Evolutionary conservation across 495 filamentous ascomycete genomes (phyloP).

Genomic region (Daldinia concentrica): DNA sequence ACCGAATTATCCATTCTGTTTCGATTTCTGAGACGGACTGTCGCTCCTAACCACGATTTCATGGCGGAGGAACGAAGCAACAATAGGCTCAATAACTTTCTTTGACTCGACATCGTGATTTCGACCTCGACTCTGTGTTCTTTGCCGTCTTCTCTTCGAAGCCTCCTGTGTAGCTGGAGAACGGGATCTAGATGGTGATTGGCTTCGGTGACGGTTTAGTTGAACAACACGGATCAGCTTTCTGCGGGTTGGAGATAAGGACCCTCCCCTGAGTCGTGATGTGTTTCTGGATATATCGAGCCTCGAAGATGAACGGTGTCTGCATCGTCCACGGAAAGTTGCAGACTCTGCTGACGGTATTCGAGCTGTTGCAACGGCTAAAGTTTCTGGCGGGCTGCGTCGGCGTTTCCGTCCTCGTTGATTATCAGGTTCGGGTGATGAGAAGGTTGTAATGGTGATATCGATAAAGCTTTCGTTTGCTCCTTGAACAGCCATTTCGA

Average conservation of each 20-base stretch:
- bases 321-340: conserved; percentile 52
- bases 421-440: conserved; percentile 46
- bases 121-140: conserved; percentile 51
- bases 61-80: conserved; percentile 38
- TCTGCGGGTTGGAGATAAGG: conserved; percentile 47
- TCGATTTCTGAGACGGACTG: conserved; percentile 24
- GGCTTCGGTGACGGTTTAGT: conserved; percentile 46
- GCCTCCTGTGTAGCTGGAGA: conserved; percentile 40
- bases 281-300: conserved; percentile 43
- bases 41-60: conserved; percentile 38
- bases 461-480: conserved; percentile 39
- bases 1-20: conserved; percentile 24
- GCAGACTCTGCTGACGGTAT: conserved; percentile 51
- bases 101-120: conserved; percentile 35
- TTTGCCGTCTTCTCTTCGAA: conserved; percentile 47
- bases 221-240: conserved; percentile 46
- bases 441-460: conserved; percentile 39
- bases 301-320: conserved; percentile 51
- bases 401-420: conserved; percentile 50
- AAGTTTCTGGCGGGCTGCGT: conserved; percentile 40
- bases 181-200: conserved; percentile 51
- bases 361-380: conserved; percentile 28
- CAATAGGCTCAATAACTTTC: conserved; percentile 18
- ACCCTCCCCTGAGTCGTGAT: conserved; percentile 40
- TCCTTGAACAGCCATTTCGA: conserved; percentile 25